Evolutionary conservation across 441 rosid species (phyloP), one percentile per base, ranked within the genome.

Genomic region (Melastoma candidum): DNA sequence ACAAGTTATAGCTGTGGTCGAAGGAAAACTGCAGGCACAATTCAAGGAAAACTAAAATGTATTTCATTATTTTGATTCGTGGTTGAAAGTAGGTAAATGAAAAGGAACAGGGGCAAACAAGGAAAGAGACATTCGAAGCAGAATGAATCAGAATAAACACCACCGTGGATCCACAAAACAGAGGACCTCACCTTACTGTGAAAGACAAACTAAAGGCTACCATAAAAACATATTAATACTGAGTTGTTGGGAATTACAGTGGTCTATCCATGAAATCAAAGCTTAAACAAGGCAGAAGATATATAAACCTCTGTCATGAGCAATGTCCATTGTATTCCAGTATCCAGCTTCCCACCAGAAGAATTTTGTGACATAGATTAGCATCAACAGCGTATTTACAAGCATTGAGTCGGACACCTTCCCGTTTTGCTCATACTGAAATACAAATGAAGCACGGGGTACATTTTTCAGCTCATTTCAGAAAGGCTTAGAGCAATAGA

Each of bases 261-360:
- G 32, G 46, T 44, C 22, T 52, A 36, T 26, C 10, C 41, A 0
- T 11, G 13, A 32, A 2, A 14, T 13, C 10, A 4, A 59, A 52
- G 53, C 44, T 11, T 57, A 47, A 55, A 36, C 11, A 27, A 43
- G 5, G 51, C 9, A 46, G 26, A 57, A 17, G 12, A 51, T 12
- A 63, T 36, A 67, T 48, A 56, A 63, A 93, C 98, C 98, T 86
- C 96, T 81, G 70, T 93, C 97, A 55, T 93, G 98, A 17, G 98
- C 98, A 47, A 93, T 89, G 61, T 93, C 98, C 98, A 93, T 93
- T 53, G 96, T 84, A 80, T 68, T 89, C 97, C 93, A 89, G 65
- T 89, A 93, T 54, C 98, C 98, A 68, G 92, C 90, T 80, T 93
- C 98, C 98, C 98, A 93, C 95, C 95, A 89, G 69, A 86, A 93